Base-by-base conservation (phyloP, 345 rosid species). In the Citrus trifoliata region DNA sequence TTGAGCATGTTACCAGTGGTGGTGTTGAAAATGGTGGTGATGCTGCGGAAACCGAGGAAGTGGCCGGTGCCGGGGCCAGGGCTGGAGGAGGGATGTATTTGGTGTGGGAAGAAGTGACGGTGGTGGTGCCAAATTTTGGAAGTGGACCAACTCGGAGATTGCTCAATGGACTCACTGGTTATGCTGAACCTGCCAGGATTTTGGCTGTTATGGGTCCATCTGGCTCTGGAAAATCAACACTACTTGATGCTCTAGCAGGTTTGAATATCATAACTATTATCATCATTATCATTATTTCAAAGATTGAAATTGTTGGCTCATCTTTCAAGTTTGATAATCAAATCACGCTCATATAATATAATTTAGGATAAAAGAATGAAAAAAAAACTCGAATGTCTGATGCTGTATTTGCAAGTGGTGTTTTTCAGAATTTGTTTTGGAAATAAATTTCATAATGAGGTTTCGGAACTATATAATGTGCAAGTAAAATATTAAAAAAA, bases 161-260 rank as follows among this genome's bases (percentile, higher is more conserved):
- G 84, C 85, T 95, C 32, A 90, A 84, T 61, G 93, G 92, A 67
- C 88, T 95, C 1, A 85, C 76, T 24, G 98, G 98, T 30, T 89
- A 42, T 85, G 97, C 97, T 78, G 89, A 88, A 70, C 97, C 95
- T 25, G 90, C 89, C 4, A 77, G 93, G 85, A 88, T 95, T 85
- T 77, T 89, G 90, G 98, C 98, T 14, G 81, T 95, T 59, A 95
- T 93, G 98, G 51, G 51, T 3, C 51, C 51, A 1, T 46, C 51
- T 46, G 51, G 51, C 1, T 46, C 51, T 46, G 51, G 98, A 37
- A 93, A 95, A 85, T 93, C 98, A 42, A 92, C 98, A 8, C 88
- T 95, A 51, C 98, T 93, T 61, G 98, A 95, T 89, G 88, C 97
- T 6, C 78, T 95, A 10, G 94, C 98, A 81, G 95, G 98, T 46